Base-by-base conservation (phyloP, 2,329 filamentous ascomycete species). In the Trichoderma koningiopsis region DNA sequence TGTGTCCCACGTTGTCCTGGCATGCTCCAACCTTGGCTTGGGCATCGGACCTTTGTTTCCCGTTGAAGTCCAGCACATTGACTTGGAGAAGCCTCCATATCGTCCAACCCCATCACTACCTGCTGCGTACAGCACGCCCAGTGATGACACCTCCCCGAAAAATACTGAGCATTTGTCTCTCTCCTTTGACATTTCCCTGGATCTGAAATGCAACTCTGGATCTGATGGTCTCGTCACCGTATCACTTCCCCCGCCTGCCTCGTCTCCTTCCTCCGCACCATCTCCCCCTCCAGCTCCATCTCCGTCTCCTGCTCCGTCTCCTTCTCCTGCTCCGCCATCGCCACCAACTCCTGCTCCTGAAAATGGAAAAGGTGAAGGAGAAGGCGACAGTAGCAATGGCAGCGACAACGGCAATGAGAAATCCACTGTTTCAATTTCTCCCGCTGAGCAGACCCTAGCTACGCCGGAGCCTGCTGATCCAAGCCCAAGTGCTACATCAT, bases 161-260 rank as follows among this genome's bases (percentile, higher is more conserved):
- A 27, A 40, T 24, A 5, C 37, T 43, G 58, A 35, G 7, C 40
- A 70, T 13, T 59, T 70, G 16, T 43, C 63, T 2, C 70, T 75
- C 24, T 55, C 70, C 2, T 71, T 76, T 62, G 71, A 74, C 24
- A 71, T 79, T n/a, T 72, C 74, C 4, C 63, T 78, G 61, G 71
- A 71, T 37, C 60, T 79, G 14, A 73, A 74, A 6, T 80, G 76
- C 60, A 73, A 74, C 35, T 73, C 77, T 63, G 78, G 78, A 1
- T 66, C 74, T n/a, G 74, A 79, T 58, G 79, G 77, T 19, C 71
- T 78, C 27, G 71, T 80, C 3, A 79, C 64, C 8, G 55, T 59
- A 5, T 59, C 64, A n/a, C 64, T 67, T 16, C 64, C 64, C 37
- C 55, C 37, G 4, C 35, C 62, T 24, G 4, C 22, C 13, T 33